Evolutionary conservation across 2,329 filamentous ascomycete species (phyloP), one percentile per base, ranked within the genome.

Genomic region (Colletotrichum plurivorum): DNA sequence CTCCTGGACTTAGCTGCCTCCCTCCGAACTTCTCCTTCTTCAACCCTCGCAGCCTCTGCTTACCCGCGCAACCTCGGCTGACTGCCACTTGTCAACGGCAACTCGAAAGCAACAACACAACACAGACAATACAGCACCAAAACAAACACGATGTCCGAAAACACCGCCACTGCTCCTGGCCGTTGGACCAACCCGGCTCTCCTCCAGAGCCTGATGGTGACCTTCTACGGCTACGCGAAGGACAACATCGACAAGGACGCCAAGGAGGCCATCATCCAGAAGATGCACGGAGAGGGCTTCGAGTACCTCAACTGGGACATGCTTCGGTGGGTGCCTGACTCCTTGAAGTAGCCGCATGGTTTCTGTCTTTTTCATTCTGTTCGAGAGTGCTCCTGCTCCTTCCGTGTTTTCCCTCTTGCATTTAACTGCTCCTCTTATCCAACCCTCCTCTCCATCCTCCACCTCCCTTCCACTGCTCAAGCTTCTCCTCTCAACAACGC

Each of bases 241-340:
- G 73, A 67, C 5, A 45, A 27, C 13, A 75, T 83, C 65, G 73
- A 68, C 15, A 55, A 75, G 15, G 68, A 76, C 27, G 70, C 76
- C 41, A 78, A 78, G 58, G 74, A 76, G 0, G 73, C 73, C 1
- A 73, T 85, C 56, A 74, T 78, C 53, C 69, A 69, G 8, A 77
- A 76, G n/a, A 75, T 84, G 63, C 71, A 75, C n/a, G 49, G 70
- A 13, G 72, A 71, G 6, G 78, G 81, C 8, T 75, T 79, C 58
- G 67, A 71, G 6, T 79, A 68, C 25, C 25, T 81, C n/a, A 81
- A 80, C 4, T 85, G 83, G 82, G 80, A 85, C 36, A 81, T 76
- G 1, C 77, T 85, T 57, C 82, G 84, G 84, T 85, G 78, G 51
- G 81, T 76, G 18, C 1, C 25, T 12, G 18, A 49, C 63, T 41